Conservation (phyloP, 495 filamentous ascomycete genomes). For the Alectoria sarmentosa region DNA sequence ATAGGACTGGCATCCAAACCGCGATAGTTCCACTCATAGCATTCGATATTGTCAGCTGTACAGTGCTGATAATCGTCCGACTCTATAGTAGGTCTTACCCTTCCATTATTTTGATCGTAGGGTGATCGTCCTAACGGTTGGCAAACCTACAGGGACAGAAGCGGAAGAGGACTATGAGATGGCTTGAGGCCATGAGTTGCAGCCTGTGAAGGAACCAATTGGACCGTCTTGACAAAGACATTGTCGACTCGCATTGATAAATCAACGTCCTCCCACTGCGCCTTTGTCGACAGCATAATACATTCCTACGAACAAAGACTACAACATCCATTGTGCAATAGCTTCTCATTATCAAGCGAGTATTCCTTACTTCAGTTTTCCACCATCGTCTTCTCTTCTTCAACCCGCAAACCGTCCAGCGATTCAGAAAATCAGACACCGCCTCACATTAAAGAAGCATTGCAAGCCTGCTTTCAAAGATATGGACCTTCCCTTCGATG, state of each 20-base stretch:
- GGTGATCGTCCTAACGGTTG: background rate
- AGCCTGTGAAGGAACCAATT: background rate
- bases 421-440: too few relatives aligned
- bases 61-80: background rate
- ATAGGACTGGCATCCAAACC: background rate
- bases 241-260: background rate
- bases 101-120: background rate
- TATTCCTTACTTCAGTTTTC: too few relatives aligned
- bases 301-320: background rate
- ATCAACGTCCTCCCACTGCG: background rate
- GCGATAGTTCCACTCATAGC: background rate
- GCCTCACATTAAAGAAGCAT: too few relatives aligned
- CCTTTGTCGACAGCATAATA: background rate
- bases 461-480: too few relatives aligned
- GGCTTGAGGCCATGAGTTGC: background rate
- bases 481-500: too few relatives aligned
- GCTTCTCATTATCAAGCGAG: too few relatives aligned
- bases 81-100: background rate
- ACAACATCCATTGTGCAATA: too few relatives aligned
- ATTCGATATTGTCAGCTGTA: background rate
- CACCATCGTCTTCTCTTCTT: too few relatives aligned
- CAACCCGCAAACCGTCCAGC: too few relatives aligned
- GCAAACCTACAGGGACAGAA: background rate
- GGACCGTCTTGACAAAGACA: background rate
- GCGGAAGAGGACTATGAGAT: background rate